Evolutionary conservation across 495 filamentous ascomycete species (phyloP), one percentile per base, ranked within the genome.

Genomic region (Podospora fimiseda): DNA sequence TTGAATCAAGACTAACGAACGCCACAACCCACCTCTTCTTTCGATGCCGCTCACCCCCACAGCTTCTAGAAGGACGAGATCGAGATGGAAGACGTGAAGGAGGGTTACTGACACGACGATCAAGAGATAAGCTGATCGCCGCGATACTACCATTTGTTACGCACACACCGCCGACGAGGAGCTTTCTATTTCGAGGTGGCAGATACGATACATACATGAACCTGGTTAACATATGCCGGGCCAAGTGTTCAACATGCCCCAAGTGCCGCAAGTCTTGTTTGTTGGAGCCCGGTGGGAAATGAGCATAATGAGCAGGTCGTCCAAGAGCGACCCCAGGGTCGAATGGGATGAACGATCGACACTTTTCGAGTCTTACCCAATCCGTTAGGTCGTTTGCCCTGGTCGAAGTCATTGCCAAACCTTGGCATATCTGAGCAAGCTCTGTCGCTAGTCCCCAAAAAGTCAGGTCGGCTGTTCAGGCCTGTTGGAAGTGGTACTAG

Each of bases 341-440:
- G 7, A 41, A 15, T 16, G 9, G 19, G 6, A 37, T 7, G 11
- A 38, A 15, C 18, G 55, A 57, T 57, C 50, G 50, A 21, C 55
- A 52, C 19, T 42, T 44, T 36, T 9, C 18, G 49, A 15, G 11
- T 36, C 52, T 39, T 41, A 39, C 55, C 55, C 41, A 15, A 45
- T 58, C 48, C 21, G 50, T 53, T 33, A 58, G 55, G 50, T 57
- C 21, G 22, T 47, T n/a, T 5, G 36, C 3, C 33, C 16, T 15
- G 7, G 18, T 33, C 8, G 3, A 18, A 13, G 43, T 41, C 38
- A 27, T 41, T 41, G 27, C 20, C 15, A 49, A 46, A n/a, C 9
- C 55, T 53, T 58, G 55, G 55, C 50, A 36, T 30, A 2, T 47
- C 9, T 46, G 50, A 42, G 44, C 9, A 27, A 47, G 44, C 20